Percentiles rank a stretch among this genome's conserved stretches.
Evolutionary conservation across 768 basidiomycete species (phyloP).

Genomic region (Amanita inopinata): DNA sequence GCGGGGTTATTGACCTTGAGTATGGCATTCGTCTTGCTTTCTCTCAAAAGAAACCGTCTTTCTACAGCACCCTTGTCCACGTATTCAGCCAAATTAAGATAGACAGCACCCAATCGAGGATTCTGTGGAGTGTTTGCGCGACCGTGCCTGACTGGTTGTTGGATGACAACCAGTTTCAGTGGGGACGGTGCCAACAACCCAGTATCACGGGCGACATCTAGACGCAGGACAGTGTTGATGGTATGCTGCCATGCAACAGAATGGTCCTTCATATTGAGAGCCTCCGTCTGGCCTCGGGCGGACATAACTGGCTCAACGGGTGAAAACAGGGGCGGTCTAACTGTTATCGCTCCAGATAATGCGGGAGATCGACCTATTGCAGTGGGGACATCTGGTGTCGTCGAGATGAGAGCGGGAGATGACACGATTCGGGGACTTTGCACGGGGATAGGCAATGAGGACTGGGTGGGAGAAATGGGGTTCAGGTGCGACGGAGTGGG

Average conservation of each 20-base stretch:
- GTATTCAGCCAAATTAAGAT: conserved; percentile 71
- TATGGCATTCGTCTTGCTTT: conserved; percentile 74
- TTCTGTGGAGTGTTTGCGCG: conserved; percentile 41
- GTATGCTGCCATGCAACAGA: conserved; percentile 51
- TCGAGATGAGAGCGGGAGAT: conserved; percentile 7
- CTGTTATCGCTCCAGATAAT: conserved; percentile 2
- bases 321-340: neutral
- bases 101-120: conserved; percentile 53
- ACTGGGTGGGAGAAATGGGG: conserved; percentile 7
- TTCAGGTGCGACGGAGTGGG: conserved; percentile 8
- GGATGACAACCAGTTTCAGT: conserved; percentile 57
- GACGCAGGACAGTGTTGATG: conserved; percentile 46
- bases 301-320: conserved; percentile 13
- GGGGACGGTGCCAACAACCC: conserved; percentile 45
- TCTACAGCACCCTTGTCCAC: conserved; percentile 49
- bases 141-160: conserved; percentile 51
- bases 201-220: conserved; percentile 46
- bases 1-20: conserved; percentile 47
- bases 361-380: neutral
- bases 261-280: conserved; percentile 53
- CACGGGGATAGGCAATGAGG: conserved; percentile 9
- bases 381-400: conserved; percentile 10
- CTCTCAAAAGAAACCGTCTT: conserved; percentile 55
- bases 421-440: conserved; percentile 9
- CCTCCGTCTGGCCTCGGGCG: conserved; percentile 53